A percentile compares a stretch with the other conserved stretches of the same genome.
Conservation (phyloP, 2,329 filamentous ascomycete genomes). For the Botrytis sinoallii region DNA sequence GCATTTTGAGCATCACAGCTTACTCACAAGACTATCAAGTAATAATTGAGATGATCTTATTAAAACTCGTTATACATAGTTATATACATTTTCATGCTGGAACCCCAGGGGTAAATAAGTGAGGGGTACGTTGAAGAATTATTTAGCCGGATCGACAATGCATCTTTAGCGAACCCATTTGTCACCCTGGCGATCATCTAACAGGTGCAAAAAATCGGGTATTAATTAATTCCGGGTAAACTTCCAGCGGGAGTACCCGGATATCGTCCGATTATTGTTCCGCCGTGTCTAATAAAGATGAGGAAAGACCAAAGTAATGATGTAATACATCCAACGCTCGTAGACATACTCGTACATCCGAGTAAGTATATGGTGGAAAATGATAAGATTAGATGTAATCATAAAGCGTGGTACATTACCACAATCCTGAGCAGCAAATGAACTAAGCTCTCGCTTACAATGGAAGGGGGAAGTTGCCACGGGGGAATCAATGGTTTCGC, state of each 20-base stretch:
- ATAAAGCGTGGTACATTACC: neutral
- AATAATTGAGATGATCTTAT: neutral
- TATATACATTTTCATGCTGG: neutral
- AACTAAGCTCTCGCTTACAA: neutral
- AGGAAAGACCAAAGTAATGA: neutral
- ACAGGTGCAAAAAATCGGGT: neutral
- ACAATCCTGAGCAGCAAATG: neutral
- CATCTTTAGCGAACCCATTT: neutral
- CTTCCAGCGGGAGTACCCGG: neutral
- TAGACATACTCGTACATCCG: neutral
- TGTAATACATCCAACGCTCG: neutral
- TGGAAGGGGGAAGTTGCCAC: neutral
- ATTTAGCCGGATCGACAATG: conserved; percentile 2
- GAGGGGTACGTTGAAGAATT: neutral
- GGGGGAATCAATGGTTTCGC: neutral
- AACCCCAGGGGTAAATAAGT: neutral
- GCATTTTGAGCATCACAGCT: neutral
- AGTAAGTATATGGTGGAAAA: neutral
- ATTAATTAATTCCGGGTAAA: neutral
- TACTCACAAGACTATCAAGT: neutral
- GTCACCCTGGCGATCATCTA: neutral
- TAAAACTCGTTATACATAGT: neutral
- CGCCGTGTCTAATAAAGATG: neutral
- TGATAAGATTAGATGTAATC: neutral
- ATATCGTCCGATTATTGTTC: neutral